Evolutionary conservation across 2,329 filamentous ascomycete species (phyloP).

Genomic region (Fusarium goolgardi): DNA sequence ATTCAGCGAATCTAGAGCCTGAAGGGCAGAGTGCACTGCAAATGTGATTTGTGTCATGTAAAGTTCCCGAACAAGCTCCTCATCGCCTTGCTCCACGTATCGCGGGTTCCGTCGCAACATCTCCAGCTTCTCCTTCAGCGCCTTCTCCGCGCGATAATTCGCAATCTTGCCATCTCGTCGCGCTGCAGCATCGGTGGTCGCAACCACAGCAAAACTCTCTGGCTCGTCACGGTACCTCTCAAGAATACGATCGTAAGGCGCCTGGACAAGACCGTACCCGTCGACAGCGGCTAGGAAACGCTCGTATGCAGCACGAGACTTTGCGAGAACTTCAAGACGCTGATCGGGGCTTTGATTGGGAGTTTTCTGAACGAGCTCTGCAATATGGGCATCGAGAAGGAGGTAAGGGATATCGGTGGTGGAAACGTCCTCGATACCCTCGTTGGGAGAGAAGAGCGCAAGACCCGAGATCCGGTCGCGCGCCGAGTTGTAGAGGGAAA

Average conservation of each 20-base stretch:
- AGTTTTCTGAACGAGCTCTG: conserved; percentile 80
- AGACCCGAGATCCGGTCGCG: conserved; percentile 74
- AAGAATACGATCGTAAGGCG: conserved; percentile 74
- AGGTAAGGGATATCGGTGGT: conserved; percentile 90
- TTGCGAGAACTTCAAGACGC: conserved; percentile 71
- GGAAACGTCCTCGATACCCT: conserved; percentile 85
- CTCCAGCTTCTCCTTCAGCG: conserved; percentile 84
- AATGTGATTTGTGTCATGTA: conserved; percentile 81
- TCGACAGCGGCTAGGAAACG: conserved; percentile 81
- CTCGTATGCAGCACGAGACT: conserved; percentile 79
- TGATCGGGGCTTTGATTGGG: conserved; percentile 64
- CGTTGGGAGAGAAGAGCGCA: conserved; percentile 90
- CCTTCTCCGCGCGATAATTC: conserved; percentile 86
- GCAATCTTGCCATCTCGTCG: conserved; percentile 86
- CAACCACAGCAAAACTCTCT: conserved; percentile 77
- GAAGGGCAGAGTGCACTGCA: conserved; percentile 82
- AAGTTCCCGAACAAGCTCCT: conserved; percentile 82
- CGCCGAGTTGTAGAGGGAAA: conserved; percentile 79
- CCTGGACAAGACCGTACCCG: conserved; percentile 77
- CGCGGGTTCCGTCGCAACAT: conserved; percentile 58
- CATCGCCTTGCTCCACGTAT: conserved; percentile 76
- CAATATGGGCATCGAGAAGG: conserved; percentile 79
- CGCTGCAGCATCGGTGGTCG: conserved; percentile 70
- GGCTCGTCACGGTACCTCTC: conserved; percentile 79
- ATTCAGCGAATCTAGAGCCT: conserved; percentile 85